Evolutionary conservation across 75 land plant species (phyloP), one percentile per base, ranked within the genome.

Genomic region (Cupressus sempervirens): DNA sequence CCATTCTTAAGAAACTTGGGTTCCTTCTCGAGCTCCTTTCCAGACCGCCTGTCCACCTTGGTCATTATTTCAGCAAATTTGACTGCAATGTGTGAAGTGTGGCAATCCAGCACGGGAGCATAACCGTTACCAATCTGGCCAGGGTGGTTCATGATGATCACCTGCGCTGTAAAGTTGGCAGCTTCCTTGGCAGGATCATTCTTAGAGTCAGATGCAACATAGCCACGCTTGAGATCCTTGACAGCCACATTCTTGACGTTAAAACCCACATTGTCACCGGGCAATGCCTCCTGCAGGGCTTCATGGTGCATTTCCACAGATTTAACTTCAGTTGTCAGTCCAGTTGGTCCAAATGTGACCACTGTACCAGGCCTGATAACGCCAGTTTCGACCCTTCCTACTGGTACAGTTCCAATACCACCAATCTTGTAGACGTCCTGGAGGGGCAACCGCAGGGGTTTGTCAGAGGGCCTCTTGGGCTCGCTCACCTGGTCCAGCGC

Each of bases 1-100:
- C 95, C 94, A 83, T 93, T 93, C 88, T 93, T 93, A 84, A 93
- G 76, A 35, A 93, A 93, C 88, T 92, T 92, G 1, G 93, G 93
- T 85, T 92, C 93, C 89, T 89, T 89, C 93, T 92, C 93, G 26
- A 92, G 82, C 86, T 92, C 94, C 88, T 92, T 92, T 6, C 94
- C 93, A 30, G 94, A 92, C 0, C 93, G 89, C 80, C 93, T 72
- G 88, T 92, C 94, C 18, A 93, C 90, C 91, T 93, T 93, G 86
- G 93, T 93, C 84, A 93, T n/a, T n/a, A 89, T 85, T 88, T 91
- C 89, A 48, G 85, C 81, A 75, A 91, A 91, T 86, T 91, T 89
- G 40, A 88, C 93, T 35, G 93, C 93, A 84, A 92, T 91, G 88
- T 91, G 93, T 20, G 83, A 92, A 41, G 93, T 92, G 89, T 89